These are phyloP conservation scores for Globisporangium sylvaticum DNA, from an alignment of 352 stramenopile species.

Conservation along the genomic window DNA sequence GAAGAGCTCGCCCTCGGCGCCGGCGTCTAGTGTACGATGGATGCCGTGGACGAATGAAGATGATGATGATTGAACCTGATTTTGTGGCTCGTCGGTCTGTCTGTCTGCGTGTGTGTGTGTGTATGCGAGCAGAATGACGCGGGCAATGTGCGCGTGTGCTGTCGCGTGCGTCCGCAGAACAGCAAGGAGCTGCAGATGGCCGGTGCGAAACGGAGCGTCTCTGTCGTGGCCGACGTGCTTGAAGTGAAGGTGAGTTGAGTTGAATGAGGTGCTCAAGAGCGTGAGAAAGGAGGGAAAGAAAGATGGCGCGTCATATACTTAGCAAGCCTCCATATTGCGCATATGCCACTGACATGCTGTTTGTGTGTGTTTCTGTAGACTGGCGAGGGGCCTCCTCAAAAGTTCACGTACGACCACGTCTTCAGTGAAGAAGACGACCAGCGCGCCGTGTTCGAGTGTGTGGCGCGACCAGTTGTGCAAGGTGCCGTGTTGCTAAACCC, in stretches of 20 bases:
- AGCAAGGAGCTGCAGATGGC: constrained; percentile 69
- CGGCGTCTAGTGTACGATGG: background rate
- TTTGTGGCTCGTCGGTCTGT: background rate
- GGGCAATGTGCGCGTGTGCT: constrained; percentile 79
- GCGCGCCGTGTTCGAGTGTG: constrained; percentile 86
- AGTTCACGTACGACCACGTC: constrained; percentile 89
- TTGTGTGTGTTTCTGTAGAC: constrained; percentile 16
- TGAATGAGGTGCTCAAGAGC: background rate
- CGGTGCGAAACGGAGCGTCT: constrained; percentile 50
- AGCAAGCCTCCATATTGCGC: background rate
- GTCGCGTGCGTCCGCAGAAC: constrained; percentile 79
- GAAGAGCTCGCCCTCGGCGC: constrained; percentile 1
- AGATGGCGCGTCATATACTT: background rate
- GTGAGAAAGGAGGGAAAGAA: background rate
- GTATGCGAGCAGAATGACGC: constrained; percentile 12
- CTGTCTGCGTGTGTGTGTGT: background rate
- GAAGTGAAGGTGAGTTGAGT: constrained; percentile 52
- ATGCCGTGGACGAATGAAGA: background rate
- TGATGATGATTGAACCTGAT: background rate
- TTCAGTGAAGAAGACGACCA: constrained; percentile 84
- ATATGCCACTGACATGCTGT: background rate
- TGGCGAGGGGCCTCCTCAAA: constrained; percentile 54
- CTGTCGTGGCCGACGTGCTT: constrained; percentile 43
- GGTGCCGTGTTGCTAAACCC: constrained; percentile 30
- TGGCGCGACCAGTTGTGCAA: constrained; percentile 85